Percentiles rank a stretch among this genome's conserved stretches.
phyloP scores from a whole-genome alignment of 805 yeast species.

The Lachancea dasiensis region DNA sequence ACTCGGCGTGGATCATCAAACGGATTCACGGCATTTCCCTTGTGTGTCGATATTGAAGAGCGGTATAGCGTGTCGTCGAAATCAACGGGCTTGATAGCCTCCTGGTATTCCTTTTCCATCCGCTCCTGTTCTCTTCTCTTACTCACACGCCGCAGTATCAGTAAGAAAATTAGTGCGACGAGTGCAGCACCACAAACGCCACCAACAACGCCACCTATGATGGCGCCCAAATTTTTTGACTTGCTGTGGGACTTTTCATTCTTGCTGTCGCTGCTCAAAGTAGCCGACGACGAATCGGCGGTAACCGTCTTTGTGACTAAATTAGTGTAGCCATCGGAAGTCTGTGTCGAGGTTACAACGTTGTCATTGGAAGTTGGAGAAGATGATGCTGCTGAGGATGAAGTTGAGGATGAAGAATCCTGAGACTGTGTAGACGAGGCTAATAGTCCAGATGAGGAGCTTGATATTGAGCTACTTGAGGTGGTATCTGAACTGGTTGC shows the following conservation, averaged over 20 bases:
- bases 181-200: slow-evolving; percentile 43
- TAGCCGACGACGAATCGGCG: slow-evolving; percentile 15
- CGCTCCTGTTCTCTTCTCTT: slow-evolving; percentile 40
- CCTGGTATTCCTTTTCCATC: slow-evolving; percentile 53
- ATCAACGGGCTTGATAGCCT: slow-evolving; percentile 46
- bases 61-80: slow-evolving; percentile 27
- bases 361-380: slow-evolving; percentile 6
- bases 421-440: too few species aligned
- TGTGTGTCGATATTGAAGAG: slow-evolving; percentile 16
- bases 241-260: slow-evolving; percentile 5
- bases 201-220: slow-evolving; percentile 60
- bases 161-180: slow-evolving; percentile 36
- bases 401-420: slow-evolving; percentile 4
- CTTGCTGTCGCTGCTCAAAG: not conserved
- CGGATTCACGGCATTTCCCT: slow-evolving; percentile 18
- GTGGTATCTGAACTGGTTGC: slow-evolving; percentile 15
- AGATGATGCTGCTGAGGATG: slow-evolving; percentile 10
- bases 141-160: slow-evolving; percentile 34
- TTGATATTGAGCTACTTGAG: slow-evolving; percentile 22
- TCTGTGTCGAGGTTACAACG: slow-evolving; percentile 4
- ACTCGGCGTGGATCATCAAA: slow-evolving; percentile 76
- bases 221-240: slow-evolving; percentile 42
- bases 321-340: slow-evolving; percentile 3
- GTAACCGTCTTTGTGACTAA: slow-evolving; percentile 11
- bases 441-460: slow-evolving; percentile 19